Evolutionary conservation across 2,329 filamentous ascomycete genomes (phyloP), one percentile per base, ranked within the genome.

Genomic region (Ilyonectria sp.): DNA sequence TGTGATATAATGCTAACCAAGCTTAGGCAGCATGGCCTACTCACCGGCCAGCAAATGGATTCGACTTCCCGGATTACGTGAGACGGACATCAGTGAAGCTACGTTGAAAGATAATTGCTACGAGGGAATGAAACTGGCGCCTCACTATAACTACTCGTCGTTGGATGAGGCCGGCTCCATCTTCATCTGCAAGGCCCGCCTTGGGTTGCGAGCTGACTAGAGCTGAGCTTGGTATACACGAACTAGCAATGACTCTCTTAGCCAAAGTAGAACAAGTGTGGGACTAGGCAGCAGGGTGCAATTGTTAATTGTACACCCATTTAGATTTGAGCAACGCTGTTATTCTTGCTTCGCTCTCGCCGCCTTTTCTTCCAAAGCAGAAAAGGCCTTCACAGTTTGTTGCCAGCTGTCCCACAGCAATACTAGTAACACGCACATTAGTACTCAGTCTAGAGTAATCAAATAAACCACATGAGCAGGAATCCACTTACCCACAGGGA

Each of bases 401-500:
- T 44, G 50, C 69, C 74, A 78, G 59, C 79, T 81, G 65, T 81
- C 79, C 49, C 65, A 69, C n/a, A 81, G 63, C 35, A 81, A 60
- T 29, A 76, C 79, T 80, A 65, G 9, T 23, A 47, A 26, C 9
- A 49, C 52, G 52, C 50, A 13, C 56, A 44, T 76, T 54, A 76
- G 72, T 67, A 43, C 40, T 17, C 15, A 43, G 15, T 17, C 40
- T n/a, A n/a, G 40, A 43, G 40, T 43, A 60, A 54, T 40, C n/a
- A 11, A 54, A 37, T 9, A 29, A 26, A 40, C 17, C 26, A 19
- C 15, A 52, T 6, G 19, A 37, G 29, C 11, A 17, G 7, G 9
- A 15, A 49, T 37, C 29, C 5, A 84, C 87, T 80, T 73, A 90
- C 88, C 74, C 2, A 81, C 72, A 6, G 90, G 90, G 26, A 91